Evolutionary conservation across 2,329 filamentous ascomycete genomes (phyloP), one percentile per base, ranked within the genome.

Genomic region (Aspergillus chevalieri): DNA sequence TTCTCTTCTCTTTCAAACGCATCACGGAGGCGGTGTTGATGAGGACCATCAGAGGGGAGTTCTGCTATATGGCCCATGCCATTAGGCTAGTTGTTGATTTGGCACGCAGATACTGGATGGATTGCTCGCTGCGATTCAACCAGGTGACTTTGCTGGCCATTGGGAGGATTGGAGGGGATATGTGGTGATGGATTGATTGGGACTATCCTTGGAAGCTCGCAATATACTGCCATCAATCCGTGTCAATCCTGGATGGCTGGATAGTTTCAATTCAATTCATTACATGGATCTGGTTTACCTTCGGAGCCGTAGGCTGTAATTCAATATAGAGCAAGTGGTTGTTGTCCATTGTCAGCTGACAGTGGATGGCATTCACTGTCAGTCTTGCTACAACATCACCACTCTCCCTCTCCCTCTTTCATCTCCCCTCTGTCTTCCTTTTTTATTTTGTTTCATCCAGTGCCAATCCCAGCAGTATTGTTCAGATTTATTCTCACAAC

Each of bases 221-320:
- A 53, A 51, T 51, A 26, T 47, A 47, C 15, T 41, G 45, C 46
- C 15, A 34, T 24, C 24, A 30, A 36, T 30, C 22, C n/a, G 38
- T 46, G 48, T 41, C 19, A 34, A 49, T 47, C 24, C 43, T 49
- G 48, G 55, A 39, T 47, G 49, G 28, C 48, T 47, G 51, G 48
- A 52, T 57, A 56, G 43, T 47, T 48, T 48, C 48, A 58, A 59
- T 58, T 52, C n/a, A 51, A 54, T 48, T 47, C 52, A 50, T 51
- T 54, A 36, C 43, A 49, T 53, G 44, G 44, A 22, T 19, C 3
- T n/a, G 15, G 14, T 36, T 8, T 36, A 8, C 15, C n/a, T 36
- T n/a, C n/a, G 14, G 14, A 24, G 39, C 6, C 39, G 12, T 21
- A 43, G 19, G 10, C 26, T 30, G 26, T 30, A 30, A 30, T 12